A percentile compares a stretch with the other conserved stretches of the same genome.
These are phyloP conservation scores for Annulohypoxylon stygium DNA, from an alignment of 495 filamentous ascomycete genomes.

Conservation along the genomic window DNA sequence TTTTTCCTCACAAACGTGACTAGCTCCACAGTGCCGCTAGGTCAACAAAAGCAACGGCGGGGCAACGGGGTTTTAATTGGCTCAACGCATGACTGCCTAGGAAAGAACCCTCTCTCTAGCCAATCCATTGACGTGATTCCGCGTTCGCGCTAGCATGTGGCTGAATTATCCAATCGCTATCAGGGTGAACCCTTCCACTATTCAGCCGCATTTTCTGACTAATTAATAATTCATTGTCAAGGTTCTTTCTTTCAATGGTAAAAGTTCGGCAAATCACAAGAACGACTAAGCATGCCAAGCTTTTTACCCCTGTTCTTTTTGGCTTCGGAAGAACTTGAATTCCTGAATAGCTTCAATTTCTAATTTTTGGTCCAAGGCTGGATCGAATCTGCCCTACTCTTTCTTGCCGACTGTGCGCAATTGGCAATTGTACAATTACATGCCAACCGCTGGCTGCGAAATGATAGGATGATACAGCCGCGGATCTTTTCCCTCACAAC, in stretches of 20 bases:
- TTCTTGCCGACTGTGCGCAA: slow-evolving; percentile 6
- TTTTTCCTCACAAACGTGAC: slow-evolving; percentile 42
- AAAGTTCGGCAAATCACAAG: slow-evolving; percentile 28
- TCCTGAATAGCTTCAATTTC: slow-evolving; percentile 49
- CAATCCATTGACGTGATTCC: slow-evolving; percentile 53
- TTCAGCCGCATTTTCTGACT: slow-evolving; percentile 20
- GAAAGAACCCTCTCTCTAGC: slow-evolving; percentile 28
- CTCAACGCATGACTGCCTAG: slow-evolving; percentile 10
- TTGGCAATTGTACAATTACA: slow-evolving; percentile 25
- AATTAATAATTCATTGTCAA: neutral
- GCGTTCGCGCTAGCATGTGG: slow-evolving; percentile 26
- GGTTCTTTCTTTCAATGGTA: slow-evolving; percentile 2
- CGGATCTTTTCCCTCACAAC: slow-evolving; percentile 68
- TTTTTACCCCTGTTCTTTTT: slow-evolving; percentile 22
- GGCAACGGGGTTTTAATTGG: slow-evolving; percentile 63
- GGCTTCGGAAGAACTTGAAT: slow-evolving; percentile 47
- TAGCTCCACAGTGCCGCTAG: slow-evolving; percentile 42
- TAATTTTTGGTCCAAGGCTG: slow-evolving; percentile 43
- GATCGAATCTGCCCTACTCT: slow-evolving; percentile 16
- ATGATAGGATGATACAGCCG: slow-evolving; percentile 72
- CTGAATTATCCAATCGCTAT: slow-evolving; percentile 31
- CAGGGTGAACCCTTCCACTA: neutral
- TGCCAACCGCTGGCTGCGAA: slow-evolving; percentile 28
- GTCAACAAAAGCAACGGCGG: slow-evolving; percentile 64
- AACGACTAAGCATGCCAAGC: slow-evolving; percentile 6